phyloP scores from a whole-genome alignment of 805 yeast species.

The Yamadazyma laniorum region DNA sequence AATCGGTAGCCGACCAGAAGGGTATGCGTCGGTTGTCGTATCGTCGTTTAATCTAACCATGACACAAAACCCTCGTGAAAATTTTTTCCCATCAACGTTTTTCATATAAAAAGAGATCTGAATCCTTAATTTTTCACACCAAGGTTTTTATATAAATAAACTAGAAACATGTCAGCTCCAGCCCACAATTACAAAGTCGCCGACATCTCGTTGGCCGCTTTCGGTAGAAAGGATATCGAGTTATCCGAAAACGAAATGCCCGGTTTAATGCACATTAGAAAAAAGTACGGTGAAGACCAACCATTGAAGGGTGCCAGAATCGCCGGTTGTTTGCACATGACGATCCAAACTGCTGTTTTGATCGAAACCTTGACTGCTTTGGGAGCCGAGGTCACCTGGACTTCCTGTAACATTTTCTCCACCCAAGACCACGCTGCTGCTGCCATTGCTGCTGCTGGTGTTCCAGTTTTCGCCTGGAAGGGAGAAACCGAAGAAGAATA shows the following conservation, averaged over 20 bases:
- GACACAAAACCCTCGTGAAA: too few species aligned
- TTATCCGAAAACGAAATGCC: constrained; percentile 99
- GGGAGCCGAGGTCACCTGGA: constrained; percentile 99
- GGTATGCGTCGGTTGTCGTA: too few species aligned
- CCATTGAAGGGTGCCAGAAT: constrained; percentile 98
- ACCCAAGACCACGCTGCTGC: constrained; percentile 99
- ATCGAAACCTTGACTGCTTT: constrained; percentile 95
- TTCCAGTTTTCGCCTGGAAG: constrained; percentile 99
- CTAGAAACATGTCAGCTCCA: constrained; percentile 34
- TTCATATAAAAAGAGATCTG: background rate
- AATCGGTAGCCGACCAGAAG: too few species aligned
- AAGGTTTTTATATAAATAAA: constrained; percentile 3
- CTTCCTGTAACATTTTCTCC: constrained; percentile 98
- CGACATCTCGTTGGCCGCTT: constrained; percentile 97
- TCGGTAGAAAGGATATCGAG: constrained; percentile 99
- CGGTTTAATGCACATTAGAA: constrained; percentile 97
- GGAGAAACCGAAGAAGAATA: constrained; percentile 99
- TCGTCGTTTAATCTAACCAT: too few species aligned
- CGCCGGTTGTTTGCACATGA: constrained; percentile 99
- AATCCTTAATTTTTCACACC: background rate
- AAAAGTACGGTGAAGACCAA: constrained; percentile 84
- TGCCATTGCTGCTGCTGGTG: constrained; percentile 99
- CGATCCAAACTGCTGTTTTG: constrained; percentile 98
- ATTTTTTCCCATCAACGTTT: constrained; percentile 2
- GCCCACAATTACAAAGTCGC: constrained; percentile 85